Conservation (phyloP, 345 rosid species). For the Dimocarpus longan region DNA sequence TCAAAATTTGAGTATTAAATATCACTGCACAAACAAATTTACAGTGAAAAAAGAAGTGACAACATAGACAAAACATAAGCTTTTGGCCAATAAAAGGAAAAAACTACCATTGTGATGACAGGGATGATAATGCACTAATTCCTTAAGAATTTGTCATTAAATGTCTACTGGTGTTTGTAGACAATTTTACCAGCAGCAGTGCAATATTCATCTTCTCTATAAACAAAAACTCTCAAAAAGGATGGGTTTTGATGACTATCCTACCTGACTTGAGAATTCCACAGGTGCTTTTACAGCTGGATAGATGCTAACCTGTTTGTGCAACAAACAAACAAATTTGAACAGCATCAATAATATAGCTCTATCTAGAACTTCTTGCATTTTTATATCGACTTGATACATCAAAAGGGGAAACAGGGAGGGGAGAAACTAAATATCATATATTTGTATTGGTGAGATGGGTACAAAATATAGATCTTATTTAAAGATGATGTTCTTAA, state of each 20-base stretch:
- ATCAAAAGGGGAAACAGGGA: background rate
- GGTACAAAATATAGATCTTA: background rate
- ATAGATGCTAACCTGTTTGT: slow-evolving; percentile 73
- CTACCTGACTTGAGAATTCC: slow-evolving; percentile 81
- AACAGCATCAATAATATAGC: background rate
- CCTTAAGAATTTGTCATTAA: background rate
- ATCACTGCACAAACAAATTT: background rate
- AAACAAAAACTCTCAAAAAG: slow-evolving; percentile 1
- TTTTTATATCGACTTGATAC: background rate
- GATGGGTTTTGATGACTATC: slow-evolving; percentile 2
- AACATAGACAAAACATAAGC: background rate
- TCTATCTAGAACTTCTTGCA: background rate
- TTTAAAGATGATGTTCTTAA: background rate
- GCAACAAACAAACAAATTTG: background rate
- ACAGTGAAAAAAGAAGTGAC: background rate
- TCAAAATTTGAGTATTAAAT: background rate
- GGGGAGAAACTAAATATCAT: background rate
- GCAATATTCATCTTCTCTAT: background rate
- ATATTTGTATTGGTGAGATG: background rate
- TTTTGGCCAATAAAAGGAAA: background rate
- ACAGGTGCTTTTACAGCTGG: slow-evolving; percentile 85
- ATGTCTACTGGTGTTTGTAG: background rate
- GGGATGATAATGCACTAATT: background rate
- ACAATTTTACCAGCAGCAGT: background rate
- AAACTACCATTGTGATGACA: background rate